Conservation (phyloP, 2,329 filamentous ascomycete genomes). For the Colletotrichum sp. region DNA sequence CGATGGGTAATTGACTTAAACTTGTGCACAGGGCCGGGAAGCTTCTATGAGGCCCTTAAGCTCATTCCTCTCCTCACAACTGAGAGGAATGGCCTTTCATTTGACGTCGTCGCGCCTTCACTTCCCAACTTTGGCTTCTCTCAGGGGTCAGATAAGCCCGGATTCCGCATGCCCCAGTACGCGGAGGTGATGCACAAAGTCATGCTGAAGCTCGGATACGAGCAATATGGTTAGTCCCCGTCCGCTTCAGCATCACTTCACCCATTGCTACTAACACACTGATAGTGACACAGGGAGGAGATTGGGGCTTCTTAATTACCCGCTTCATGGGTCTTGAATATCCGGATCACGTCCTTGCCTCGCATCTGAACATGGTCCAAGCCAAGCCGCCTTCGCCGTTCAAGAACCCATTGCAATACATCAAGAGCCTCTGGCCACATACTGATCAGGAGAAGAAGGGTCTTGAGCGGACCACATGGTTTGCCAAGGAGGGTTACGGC, state of each 20-base stretch:
- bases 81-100: conserved; percentile 43
- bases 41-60: conserved; percentile 70
- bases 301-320: conserved; percentile 74
- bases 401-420: conserved; percentile 60
- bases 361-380: conserved; percentile 64
- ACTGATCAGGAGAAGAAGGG: conserved; percentile 55
- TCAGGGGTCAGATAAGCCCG: conserved; percentile 37
- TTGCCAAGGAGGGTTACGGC: conserved; percentile 58
- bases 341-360: conserved; percentile 60
- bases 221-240: conserved; percentile 52
- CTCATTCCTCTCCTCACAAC: conserved; percentile 56
- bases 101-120: conserved; percentile 63
- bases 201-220: conserved; percentile 72
- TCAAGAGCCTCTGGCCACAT: conserved; percentile 63
- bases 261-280: conserved; percentile 24
- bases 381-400: conserved; percentile 53
- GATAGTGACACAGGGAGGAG: conserved; percentile 64
- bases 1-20: not conserved
- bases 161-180: conserved; percentile 37
- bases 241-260: conserved; percentile 3
- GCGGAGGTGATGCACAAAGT: conserved; percentile 67
- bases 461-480: conserved; percentile 60
- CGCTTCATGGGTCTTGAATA: conserved; percentile 65
- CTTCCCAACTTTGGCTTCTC: conserved; percentile 61
- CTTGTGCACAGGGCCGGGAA: conserved; percentile 59